Evolutionary conservation across 768 basidiomycete species (phyloP), one percentile per base, ranked within the genome.

Genomic region (Suillus americanus): DNA sequence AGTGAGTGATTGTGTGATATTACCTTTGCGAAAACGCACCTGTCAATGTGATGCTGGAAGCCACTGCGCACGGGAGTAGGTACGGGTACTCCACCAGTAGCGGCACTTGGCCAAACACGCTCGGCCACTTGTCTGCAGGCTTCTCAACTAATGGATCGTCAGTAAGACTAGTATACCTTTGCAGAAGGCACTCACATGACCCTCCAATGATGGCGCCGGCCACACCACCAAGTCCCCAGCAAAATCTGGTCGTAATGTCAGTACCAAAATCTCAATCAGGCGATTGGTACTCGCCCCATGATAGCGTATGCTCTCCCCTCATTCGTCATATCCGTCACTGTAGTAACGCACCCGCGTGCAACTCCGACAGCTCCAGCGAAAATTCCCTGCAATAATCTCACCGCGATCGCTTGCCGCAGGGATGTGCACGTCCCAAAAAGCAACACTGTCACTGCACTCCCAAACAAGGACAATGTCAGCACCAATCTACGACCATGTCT

Each of bases 191-290:
- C 92, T 75, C 68, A 94, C 93, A 89, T 69, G 87, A 79, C 69
- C 92, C 92, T 66, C 93, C 95, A 37, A 96, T 83, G 61, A 95
- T 90, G 54, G 91, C 91, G 51, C 94, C 94, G 54, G 89, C 86
- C 14, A 95, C 93, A 85, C 96, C 97, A 66, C 97, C 97, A 68
- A 99, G 86, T 65, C 95, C 96, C 97, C 97, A 97, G 69, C 89
- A 93, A 75, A 97, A 97, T 13, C 91, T 94, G 63, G 37, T 3
- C 63, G 57, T 64, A 38, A 48, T 57, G 50, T 45, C 46, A 59
- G 51, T 53, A 25, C 66, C 50, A 50, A 35, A 23, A 61, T 33
- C 40, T 56, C 51, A 54, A 37, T 40, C 45, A 55, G 28, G 53
- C 23, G 35, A 41, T n/a, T 30, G 12, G 40, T 45, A 30, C 12